phyloP scores from a whole-genome alignment of 179 eudicot genomes.

The Beta macrorhiza region DNA sequence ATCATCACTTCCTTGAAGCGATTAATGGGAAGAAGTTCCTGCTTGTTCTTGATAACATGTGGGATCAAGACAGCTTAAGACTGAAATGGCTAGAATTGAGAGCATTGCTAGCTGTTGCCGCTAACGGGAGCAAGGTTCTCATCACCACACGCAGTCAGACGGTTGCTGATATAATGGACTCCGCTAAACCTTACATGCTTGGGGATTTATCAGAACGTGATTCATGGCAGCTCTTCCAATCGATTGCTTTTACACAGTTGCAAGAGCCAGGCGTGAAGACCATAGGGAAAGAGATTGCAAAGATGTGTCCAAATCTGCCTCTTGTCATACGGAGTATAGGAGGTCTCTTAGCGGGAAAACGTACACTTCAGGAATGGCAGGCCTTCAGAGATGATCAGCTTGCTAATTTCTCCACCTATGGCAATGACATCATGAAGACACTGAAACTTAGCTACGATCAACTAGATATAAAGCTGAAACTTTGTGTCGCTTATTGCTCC shows the following conservation, averaged over 20 bases:
- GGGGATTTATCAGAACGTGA: conserved; percentile 7
- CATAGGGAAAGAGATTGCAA: conserved; percentile 8
- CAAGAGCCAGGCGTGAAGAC: conserved; percentile 9
- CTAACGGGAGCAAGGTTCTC: too few species aligned
- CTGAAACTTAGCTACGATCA: conserved; percentile 17
- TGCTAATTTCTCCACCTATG: conserved; percentile 3
- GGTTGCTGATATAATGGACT: too few species aligned
- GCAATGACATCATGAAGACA: neutral
- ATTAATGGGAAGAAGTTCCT: conserved; percentile 4
- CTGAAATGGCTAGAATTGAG: too few species aligned
- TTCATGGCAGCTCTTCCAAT: conserved; percentile 14
- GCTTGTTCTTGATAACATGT: conserved; percentile 20
- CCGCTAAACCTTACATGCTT: neutral
- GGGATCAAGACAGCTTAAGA: conserved; percentile 10
- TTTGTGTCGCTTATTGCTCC: conserved; percentile 14
- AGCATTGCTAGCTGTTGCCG: too few species aligned
- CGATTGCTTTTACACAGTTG: neutral
- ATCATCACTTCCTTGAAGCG: neutral
- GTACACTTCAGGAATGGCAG: conserved; percentile 3
- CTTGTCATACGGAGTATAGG: conserved; percentile 18
- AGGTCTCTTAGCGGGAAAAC: conserved; percentile 4
- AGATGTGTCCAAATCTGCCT: conserved; percentile 10
- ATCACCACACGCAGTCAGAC: too few species aligned
- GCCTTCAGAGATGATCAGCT: conserved; percentile 8
- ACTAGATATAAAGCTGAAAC: neutral